Conservation (phyloP, 1,284 basidiomycete genomes). For the Boletus sp. region DNA sequence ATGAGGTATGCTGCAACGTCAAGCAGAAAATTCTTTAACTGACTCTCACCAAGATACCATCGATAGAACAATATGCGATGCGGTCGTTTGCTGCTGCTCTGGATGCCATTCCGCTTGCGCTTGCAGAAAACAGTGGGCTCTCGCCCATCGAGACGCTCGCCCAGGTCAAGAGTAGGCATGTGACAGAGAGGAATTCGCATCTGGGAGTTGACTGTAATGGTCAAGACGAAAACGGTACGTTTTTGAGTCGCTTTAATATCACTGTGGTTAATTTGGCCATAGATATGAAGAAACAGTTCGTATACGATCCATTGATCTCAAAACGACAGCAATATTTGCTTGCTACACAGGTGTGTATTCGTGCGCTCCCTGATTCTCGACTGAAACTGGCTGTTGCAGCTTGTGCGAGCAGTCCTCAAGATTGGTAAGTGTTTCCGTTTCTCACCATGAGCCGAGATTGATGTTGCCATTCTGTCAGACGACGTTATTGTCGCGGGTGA, state of each 20-base stretch:
- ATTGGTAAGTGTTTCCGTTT: constrained; percentile 24
- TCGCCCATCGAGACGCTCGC: constrained; percentile 96
- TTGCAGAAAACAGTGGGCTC: constrained; percentile 96
- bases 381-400: constrained; percentile 16
- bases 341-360: constrained; percentile 81
- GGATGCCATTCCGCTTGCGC: constrained; percentile 88
- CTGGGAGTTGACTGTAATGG: constrained; percentile 94
- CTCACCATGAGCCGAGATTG: neutral
- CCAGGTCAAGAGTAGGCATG: constrained; percentile 91
- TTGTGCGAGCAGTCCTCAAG: constrained; percentile 34
- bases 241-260: neutral
- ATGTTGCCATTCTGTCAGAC: constrained; percentile 20
- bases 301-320: constrained; percentile 95
- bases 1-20: constrained; percentile 59
- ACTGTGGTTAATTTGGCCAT: constrained; percentile 1
- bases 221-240: constrained; percentile 78
- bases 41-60: constrained; percentile 62
- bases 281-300: constrained; percentile 98
- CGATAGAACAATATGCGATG: constrained; percentile 99
- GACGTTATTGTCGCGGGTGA: constrained; percentile 32
- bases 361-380: neutral
- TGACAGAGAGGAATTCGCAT: constrained; percentile 80
- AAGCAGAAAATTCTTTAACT: neutral
- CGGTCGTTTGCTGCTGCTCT: constrained; percentile 94
- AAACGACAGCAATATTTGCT: constrained; percentile 96